These are phyloP conservation scores for Aquilaria sinensis DNA, from an alignment of 345 rosid species.

Conservation along the genomic window DNA sequence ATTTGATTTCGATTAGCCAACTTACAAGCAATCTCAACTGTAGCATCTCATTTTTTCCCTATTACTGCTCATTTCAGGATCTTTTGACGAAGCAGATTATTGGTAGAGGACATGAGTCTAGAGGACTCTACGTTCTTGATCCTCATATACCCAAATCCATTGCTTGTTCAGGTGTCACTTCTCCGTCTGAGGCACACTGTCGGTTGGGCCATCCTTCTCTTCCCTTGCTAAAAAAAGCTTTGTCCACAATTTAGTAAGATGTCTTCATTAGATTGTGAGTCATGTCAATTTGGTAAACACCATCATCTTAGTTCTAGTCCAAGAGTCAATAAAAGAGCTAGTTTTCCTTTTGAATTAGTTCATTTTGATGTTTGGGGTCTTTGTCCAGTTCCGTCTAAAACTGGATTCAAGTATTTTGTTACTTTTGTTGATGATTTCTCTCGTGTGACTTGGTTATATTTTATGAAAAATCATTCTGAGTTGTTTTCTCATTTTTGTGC, in stretches of 20 bases:
- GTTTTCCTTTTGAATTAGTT: slow-evolving; percentile 8
- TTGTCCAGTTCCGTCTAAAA: neutral
- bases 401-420: slow-evolving; percentile 11
- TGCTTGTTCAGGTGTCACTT: neutral
- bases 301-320: neutral
- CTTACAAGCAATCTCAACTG: no score
- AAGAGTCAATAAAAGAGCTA: slow-evolving; percentile 3
- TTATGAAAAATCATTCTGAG: slow-evolving; percentile 5
- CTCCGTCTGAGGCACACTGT: neutral
- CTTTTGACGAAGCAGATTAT: neutral
- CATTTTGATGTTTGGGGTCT: slow-evolving; percentile 10
- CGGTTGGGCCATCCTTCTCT: no score
- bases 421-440: slow-evolving; percentile 11
- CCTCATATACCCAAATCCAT: neutral
- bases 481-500: neutral
- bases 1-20: no score
- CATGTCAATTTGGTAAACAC: slow-evolving; percentile 11
- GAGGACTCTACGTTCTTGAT: slow-evolving; percentile 1
- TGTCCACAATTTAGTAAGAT: slow-evolving; percentile 2
- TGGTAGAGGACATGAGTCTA: neutral
- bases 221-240: no score
- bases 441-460: slow-evolving; percentile 6
- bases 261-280: slow-evolving; percentile 4
- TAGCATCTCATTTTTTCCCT: no score
- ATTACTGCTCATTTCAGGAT: no score